Base-by-base conservation (phyloP, 441 rosid species). In the Erodium moschatum region DNA sequence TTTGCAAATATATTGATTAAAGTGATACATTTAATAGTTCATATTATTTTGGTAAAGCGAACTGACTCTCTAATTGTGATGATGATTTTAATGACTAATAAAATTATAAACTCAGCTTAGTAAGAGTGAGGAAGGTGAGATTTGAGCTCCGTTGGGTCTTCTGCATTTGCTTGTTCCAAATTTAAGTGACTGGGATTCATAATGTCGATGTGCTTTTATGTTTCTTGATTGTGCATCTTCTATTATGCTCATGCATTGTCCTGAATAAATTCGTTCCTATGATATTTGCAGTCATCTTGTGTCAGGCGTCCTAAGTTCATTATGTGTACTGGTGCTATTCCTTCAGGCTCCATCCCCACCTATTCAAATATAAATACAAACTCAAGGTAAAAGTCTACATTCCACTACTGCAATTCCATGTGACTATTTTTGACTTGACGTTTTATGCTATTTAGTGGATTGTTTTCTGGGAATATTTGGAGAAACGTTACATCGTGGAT, bases 401-500 rank as follows among this genome's bases (percentile, higher is more conserved):
- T 58, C 13, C 63, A 19, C 63, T 19, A 58, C 7, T 58, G 5
- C 27, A 31, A 42, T 60, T 60, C 16, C 20, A 42, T 24, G 19
- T 44, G 20, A 74, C 29, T 64, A 58, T 38, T 71, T 56, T 40
- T 18, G 38, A 20, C 65, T 65, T 70, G 40, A 76, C 73, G 15
- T 58, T 15, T 67, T 69, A 73, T 71, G 18, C 66, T 70, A 56
- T 73, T 69, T 84, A 89, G 98, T 76, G 93, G 87, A 64, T 73
- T 87, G 68, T 77, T 89, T 70, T 81, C 95, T 70, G 95, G 91
- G 74, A 91, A 83, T 79, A 77, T 85, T 33, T 91, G 95, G 97
- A 86, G 97, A 79, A 88, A 85, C 70, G 61, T 91, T 67, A 85
- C 97, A 66, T 82, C 96, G 7, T 89, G 93, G 98, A 83, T 91